These are phyloP conservation scores for Coemansia sp. DNA, from an alignment of 192 early-diverging fungal genomes.

Conservation along the genomic window DNA sequence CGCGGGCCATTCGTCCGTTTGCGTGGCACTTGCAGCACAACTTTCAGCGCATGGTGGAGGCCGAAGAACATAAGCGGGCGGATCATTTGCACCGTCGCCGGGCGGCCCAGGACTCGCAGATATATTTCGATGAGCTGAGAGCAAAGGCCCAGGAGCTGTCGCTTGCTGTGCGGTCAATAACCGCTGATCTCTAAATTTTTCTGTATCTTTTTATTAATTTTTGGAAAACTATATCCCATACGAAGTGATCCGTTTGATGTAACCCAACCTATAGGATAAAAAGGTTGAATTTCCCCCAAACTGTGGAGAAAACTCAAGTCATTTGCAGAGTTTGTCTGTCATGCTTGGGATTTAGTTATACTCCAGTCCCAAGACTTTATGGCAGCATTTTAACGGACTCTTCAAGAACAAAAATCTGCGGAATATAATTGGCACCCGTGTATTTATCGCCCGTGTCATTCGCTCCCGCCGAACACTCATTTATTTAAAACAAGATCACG, in stretches of 20 bases:
- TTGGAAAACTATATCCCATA: background rate
- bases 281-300: background rate
- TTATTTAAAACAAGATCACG: slow-evolving; percentile 15
- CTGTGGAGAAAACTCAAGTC: background rate
- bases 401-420: slow-evolving; percentile 6
- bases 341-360: background rate
- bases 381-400: no score
- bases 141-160: slow-evolving; percentile 60
- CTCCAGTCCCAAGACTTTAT: no score
- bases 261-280: background rate
- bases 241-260: background rate
- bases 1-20: slow-evolving; percentile 65
- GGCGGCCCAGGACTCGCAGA: slow-evolving; percentile 64
- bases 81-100: slow-evolving; percentile 60
- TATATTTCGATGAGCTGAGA: slow-evolving; percentile 66
- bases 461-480: slow-evolving; percentile 42
- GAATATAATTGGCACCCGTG: slow-evolving; percentile 17
- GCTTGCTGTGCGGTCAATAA: slow-evolving; percentile 45
- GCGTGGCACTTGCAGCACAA: slow-evolving; percentile 70
- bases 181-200: slow-evolving; percentile 14
- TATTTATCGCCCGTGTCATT: slow-evolving; percentile 11
- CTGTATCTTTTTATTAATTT: background rate
- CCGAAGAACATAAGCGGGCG: slow-evolving; percentile 63
- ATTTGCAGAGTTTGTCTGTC: background rate
- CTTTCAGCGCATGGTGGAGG: slow-evolving; percentile 72